phyloP scores from a whole-genome alignment of 495 filamentous ascomycete species.

The Annulohypoxylon stygium region DNA sequence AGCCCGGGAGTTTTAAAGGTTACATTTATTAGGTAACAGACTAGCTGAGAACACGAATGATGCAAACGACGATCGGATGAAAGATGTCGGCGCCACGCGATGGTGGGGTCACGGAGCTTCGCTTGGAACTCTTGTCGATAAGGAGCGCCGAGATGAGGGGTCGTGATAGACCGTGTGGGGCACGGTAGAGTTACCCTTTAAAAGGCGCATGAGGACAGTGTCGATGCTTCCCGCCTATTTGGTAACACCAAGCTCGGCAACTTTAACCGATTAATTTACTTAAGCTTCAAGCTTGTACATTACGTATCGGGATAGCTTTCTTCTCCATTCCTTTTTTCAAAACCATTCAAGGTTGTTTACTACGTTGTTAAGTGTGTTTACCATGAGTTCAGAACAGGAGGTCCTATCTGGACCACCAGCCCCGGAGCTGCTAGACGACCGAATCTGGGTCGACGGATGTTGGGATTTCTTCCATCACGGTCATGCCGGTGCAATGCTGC shows the following conservation, averaged over 20 bases:
- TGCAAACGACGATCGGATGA: background rate
- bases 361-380: slow-evolving; percentile 1
- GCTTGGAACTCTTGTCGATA: slow-evolving; percentile 40
- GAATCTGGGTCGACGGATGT: slow-evolving; percentile 98
- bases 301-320: background rate
- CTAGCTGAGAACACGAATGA: background rate
- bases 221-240: background rate
- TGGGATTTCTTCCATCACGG: slow-evolving; percentile 99
- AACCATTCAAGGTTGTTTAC: background rate
- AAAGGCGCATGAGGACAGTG: slow-evolving; percentile 1
- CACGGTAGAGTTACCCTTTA: background rate
- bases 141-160: slow-evolving; percentile 35
- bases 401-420: slow-evolving; percentile 52
- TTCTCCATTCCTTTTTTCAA: background rate
- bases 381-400: slow-evolving; percentile 49
- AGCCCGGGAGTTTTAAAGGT: background rate
- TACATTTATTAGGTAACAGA: slow-evolving; percentile 12
- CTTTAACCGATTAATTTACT: slow-evolving; percentile 6
- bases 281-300: background rate
- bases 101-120: slow-evolving; percentile 39
- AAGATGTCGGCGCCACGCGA: slow-evolving; percentile 31
- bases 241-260: background rate
- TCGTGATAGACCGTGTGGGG: slow-evolving; percentile 3
- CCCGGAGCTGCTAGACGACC: slow-evolving; percentile 70
- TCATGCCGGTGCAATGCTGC: slow-evolving; percentile 96